Conservation (phyloP, 1,284 basidiomycete species). For the Sporisorium reilianum region DNA sequence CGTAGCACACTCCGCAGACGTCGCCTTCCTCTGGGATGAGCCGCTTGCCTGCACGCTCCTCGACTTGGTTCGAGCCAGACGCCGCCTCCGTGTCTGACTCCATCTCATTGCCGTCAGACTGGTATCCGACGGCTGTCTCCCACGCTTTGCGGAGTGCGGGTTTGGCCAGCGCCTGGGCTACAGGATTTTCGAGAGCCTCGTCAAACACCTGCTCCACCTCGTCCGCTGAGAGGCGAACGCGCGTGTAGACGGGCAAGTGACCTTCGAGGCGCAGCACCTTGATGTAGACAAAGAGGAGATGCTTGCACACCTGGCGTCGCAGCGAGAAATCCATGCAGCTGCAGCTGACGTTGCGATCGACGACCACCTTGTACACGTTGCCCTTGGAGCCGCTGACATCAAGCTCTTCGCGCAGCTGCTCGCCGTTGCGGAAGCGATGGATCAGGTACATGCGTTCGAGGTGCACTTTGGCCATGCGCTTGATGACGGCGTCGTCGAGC, state of each 20-base stretch:
- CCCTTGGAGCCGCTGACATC: slow-evolving; percentile 41
- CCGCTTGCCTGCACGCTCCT: slow-evolving; percentile 18
- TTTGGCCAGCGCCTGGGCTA: slow-evolving; percentile 32
- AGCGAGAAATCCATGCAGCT: slow-evolving; percentile 38
- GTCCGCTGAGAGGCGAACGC: slow-evolving; percentile 8
- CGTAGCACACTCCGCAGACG: slow-evolving; percentile 49
- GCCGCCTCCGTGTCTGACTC: background rate
- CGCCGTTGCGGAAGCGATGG: slow-evolving; percentile 27
- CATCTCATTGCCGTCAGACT: slow-evolving; percentile 6
- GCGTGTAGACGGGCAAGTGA: slow-evolving; percentile 24
- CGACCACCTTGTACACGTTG: slow-evolving; percentile 41
- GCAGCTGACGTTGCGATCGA: slow-evolving; percentile 24
- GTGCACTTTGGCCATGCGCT: slow-evolving; percentile 33
- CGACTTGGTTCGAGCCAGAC: background rate
- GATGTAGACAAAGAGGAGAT: slow-evolving; percentile 43
- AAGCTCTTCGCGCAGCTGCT: slow-evolving; percentile 23
- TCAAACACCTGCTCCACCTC: slow-evolving; percentile 30
- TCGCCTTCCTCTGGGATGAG: slow-evolving; percentile 41
- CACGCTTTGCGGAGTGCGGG: slow-evolving; percentile 38
- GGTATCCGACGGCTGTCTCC: slow-evolving; percentile 37
- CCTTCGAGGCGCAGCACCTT: slow-evolving; percentile 42
- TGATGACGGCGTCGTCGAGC: slow-evolving; percentile 27
- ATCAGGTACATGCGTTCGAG: slow-evolving; percentile 39
- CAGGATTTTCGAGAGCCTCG: slow-evolving; percentile 22
- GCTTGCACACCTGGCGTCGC: slow-evolving; percentile 37